phyloP scores from a whole-genome alignment of 768 basidiomycete species.

The Asterophora parasitica region DNA sequence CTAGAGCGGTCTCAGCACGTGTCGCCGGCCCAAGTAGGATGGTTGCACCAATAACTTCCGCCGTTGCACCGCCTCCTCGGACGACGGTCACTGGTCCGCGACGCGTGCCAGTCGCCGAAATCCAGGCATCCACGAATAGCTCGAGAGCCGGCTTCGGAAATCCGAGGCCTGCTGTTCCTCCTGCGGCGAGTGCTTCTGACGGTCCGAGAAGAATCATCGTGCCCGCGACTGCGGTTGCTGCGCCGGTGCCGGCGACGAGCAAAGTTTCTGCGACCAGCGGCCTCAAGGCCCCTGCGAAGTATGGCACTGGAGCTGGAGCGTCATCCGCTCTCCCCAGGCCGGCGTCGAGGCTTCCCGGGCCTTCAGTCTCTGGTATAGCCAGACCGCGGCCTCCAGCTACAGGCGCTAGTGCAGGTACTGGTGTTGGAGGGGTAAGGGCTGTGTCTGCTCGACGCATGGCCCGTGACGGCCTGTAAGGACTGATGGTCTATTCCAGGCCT shows the following conservation, averaged over 20 bases:
- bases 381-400: conserved; percentile 7
- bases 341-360: conserved; percentile 12
- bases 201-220: conserved; percentile 16
- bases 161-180: conserved; percentile 1
- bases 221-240: conserved; percentile 7
- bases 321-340: conserved; percentile 17
- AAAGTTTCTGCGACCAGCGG: conserved; percentile 11
- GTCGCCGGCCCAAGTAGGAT: conserved; percentile 1
- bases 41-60: conserved; percentile 2
- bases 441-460: conserved; percentile 11
- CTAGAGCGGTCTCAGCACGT: neutral
- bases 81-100: conserved; percentile 28
- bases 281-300: conserved; percentile 13
- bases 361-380: conserved; percentile 8
- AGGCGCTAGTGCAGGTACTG: neutral
- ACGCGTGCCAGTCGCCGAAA: conserved; percentile 26
- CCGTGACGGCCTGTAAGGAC: neutral
- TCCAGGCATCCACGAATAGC: conserved; percentile 1
- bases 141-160: conserved; percentile 1
- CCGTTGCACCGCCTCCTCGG: conserved; percentile 1
- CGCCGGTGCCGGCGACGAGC: conserved; percentile 1
- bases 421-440: neutral
- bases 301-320: conserved; percentile 5
- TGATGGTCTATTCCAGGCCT: neutral
- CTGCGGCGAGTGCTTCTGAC: neutral